Percentiles rank a stretch among this genome's conserved stretches.
phyloP scores from a whole-genome alignment of 148 eudicot genomes.

The Camellia lanceoleosa region DNA sequence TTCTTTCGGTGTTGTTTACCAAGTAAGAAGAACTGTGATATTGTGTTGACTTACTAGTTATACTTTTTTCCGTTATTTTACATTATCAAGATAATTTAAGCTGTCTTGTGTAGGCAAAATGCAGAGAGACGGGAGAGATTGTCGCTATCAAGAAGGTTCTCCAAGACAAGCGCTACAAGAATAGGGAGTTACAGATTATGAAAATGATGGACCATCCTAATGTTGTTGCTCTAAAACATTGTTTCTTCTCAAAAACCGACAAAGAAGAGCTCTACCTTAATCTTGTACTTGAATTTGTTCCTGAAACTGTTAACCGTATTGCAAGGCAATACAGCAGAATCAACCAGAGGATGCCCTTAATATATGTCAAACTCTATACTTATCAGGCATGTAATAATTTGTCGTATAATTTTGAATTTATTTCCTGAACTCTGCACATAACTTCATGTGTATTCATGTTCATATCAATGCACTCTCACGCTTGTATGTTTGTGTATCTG shows the following conservation, averaged over 20 bases:
- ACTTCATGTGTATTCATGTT: background rate
- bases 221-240: slow-evolving; percentile 93
- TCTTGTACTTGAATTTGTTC: slow-evolving; percentile 97
- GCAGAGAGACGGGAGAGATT: slow-evolving; percentile 97
- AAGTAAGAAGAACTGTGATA: slow-evolving; percentile 46
- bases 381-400: slow-evolving; percentile 64
- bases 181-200: slow-evolving; percentile 97
- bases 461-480: background rate
- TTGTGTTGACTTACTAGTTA: background rate
- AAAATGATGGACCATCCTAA: slow-evolving; percentile 99
- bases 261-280: slow-evolving; percentile 95
- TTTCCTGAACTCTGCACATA: background rate
- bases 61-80: slow-evolving; percentile 1
- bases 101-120: slow-evolving; percentile 68
- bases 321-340: slow-evolving; percentile 90
- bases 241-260: slow-evolving; percentile 85
- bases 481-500: background rate
- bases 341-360: slow-evolving; percentile 86
- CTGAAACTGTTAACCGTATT: slow-evolving; percentile 91
- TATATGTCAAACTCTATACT: slow-evolving; percentile 88
- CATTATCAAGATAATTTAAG: background rate
- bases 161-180: slow-evolving; percentile 99
- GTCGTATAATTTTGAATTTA: background rate
- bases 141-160: slow-evolving; percentile 99
- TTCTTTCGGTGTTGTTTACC: slow-evolving; percentile 96